These are phyloP conservation scores for Triticum monococcum DNA, from an alignment of 176 grass and related monocot species.

Conservation along the genomic window DNA sequence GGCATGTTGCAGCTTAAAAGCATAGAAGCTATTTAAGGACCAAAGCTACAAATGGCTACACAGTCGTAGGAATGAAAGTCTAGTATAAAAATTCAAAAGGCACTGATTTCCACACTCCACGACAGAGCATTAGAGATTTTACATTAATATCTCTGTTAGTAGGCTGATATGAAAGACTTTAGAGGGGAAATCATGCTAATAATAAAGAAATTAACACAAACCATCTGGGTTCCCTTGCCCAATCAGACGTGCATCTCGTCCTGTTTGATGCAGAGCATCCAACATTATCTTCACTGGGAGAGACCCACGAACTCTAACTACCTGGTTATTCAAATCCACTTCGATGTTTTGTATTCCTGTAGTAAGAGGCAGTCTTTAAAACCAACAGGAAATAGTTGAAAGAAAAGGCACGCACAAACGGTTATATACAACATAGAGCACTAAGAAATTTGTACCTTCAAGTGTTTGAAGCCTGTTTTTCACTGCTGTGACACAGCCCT, in stretches of 20 bases:
- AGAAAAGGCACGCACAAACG: neutral
- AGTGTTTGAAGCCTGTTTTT: slow-evolving; percentile 65
- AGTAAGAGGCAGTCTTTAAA: slow-evolving; percentile 16
- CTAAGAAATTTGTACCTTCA: slow-evolving; percentile 52
- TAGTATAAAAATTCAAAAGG: neutral
- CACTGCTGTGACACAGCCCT: slow-evolving; percentile 79
- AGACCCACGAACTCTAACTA: slow-evolving; percentile 80
- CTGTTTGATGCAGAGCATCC: slow-evolving; percentile 71
- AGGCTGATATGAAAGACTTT: neutral
- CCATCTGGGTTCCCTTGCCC: slow-evolving; percentile 95
- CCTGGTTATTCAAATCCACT: slow-evolving; percentile 85
- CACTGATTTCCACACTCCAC: neutral
- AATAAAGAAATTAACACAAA: slow-evolving; percentile 36
- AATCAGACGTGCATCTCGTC: slow-evolving; percentile 70
- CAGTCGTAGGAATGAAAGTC: neutral
- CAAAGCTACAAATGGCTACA: slow-evolving; percentile 7
- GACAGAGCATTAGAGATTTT: neutral
- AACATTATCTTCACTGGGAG: slow-evolving; percentile 82
- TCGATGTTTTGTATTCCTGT: slow-evolving; percentile 82
- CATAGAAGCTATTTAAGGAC: neutral
- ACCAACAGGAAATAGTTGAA: slow-evolving; percentile 16
- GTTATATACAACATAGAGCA: neutral
- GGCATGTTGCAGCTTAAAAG: neutral
- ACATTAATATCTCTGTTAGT: neutral
- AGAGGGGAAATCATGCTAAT: neutral